Evolutionary conservation across 2,329 filamentous ascomycete species (phyloP), one percentile per base, ranked within the genome.

Genomic region (Huntiella moniliformis): DNA sequence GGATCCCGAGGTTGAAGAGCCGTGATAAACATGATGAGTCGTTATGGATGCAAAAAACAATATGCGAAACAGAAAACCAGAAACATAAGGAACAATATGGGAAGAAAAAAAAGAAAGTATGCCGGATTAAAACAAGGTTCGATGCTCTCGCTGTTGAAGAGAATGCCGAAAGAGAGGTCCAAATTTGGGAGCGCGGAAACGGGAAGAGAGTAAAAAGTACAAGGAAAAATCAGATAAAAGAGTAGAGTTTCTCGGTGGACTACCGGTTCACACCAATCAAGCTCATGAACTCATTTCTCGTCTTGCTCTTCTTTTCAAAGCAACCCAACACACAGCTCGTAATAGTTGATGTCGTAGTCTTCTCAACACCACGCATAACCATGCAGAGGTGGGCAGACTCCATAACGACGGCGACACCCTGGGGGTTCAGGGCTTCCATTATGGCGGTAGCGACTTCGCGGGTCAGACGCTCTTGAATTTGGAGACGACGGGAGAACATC

Each of bases 301-400:
- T 95, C 70, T 94, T 95, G 51, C 85, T 84, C 55, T 83, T 85
- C 50, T 79, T 79, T 58, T 94, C 79, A 70, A 98, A 93, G 56
- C 86, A 87, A 35, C 91, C 91, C n/a, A 96, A 73, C 64, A 98
- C 92, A 60, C 88, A 96, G 66, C 86, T 95, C 13, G 91, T 98
- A 34, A 92, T 91, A 5, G 91, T 96, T 13, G 74, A 81, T 43
- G 82, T 79, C 36, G 71, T 74, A 0, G 85, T 86, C 69, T 98
- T 95, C 60, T 95, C 76, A 7, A 98, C 88, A n/a, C 91, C 91
- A 40, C 91, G 77, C 87, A 95, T 96, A 12, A 94, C 86, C 88
- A 96, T 98, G 68, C 91, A 98, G 40, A 96, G 67, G 64, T 98
- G 91, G 57, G 77, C 87, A 11, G 84, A 92, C 58, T 98, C 91